Conservation (phyloP, 2,329 filamentous ascomycete species). For the Elsinoe necatrix region DNA sequence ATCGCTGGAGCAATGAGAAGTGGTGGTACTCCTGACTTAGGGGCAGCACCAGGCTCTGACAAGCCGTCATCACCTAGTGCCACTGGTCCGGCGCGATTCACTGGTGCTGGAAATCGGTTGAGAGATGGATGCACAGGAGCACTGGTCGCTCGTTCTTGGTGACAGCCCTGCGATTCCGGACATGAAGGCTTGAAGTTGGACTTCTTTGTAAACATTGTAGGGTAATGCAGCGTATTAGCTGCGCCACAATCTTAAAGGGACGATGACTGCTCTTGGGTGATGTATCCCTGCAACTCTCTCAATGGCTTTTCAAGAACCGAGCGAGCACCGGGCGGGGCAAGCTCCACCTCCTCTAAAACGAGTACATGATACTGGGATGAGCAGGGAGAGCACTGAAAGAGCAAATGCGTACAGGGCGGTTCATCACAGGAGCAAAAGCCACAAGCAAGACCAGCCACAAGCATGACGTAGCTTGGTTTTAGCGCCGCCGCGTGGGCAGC, state of each 20-base stretch:
- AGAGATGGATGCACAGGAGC: no score
- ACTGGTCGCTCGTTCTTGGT: no score
- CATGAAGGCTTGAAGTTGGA: no score
- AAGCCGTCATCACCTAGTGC: background rate
- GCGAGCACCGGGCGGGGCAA: no score
- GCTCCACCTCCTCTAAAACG: no score
- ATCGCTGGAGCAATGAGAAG: background rate
- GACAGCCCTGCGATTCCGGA: no score
- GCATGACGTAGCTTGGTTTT: conserved; percentile 5
- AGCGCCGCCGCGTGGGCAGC: background rate
- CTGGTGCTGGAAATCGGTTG: background rate
- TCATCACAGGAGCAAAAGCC: background rate
- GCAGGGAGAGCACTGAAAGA: background rate
- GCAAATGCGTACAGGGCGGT: background rate
- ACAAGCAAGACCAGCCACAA: conserved; percentile 2
- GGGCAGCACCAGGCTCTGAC: background rate
- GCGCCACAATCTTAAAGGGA: background rate
- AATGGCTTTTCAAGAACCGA: no score
- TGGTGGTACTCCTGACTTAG: background rate
- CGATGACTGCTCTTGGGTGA: no score
- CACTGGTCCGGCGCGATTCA: background rate
- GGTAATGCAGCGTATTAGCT: background rate
- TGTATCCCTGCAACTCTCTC: no score
- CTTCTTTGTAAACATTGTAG: no score
- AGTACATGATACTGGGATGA: background rate